phyloP scores from a whole-genome alignment of 805 yeast species.

The Saccharomycopsis synnaedendra region DNA sequence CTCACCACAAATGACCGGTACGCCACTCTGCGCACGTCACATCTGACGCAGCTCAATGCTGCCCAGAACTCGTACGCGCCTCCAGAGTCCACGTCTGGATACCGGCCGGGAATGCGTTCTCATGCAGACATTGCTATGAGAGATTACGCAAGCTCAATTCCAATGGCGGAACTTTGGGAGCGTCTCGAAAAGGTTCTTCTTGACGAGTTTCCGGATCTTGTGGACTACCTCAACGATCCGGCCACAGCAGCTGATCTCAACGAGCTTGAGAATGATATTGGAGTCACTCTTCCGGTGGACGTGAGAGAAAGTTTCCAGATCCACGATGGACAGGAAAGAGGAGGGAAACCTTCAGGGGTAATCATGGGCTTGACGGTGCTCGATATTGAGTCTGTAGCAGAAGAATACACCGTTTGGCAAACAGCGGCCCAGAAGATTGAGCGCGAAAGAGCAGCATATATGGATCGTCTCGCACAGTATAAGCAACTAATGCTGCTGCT shows the following conservation, averaged over 20 bases:
- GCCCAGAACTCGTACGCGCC: slow-evolving; percentile 8
- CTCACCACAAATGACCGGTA: slow-evolving; percentile 16
- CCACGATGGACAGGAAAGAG: slow-evolving; percentile 86
- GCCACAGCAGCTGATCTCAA: slow-evolving; percentile 73
- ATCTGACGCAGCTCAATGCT: slow-evolving; percentile 12
- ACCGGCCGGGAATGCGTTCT: slow-evolving; percentile 13
- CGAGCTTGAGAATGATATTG: slow-evolving; percentile 77
- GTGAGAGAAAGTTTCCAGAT: slow-evolving; percentile 68
- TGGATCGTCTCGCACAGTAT: slow-evolving; percentile 12
- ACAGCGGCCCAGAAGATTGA: slow-evolving; percentile 42
- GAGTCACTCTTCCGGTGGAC: slow-evolving; percentile 64
- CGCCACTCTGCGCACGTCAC: slow-evolving; percentile 13
- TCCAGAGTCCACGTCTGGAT: background rate
- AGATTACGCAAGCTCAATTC: slow-evolving; percentile 11
- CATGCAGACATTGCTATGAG: slow-evolving; percentile 12
- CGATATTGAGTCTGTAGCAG: slow-evolving; percentile 70
- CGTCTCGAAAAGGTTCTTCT: slow-evolving; percentile 20
- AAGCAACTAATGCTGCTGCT: slow-evolving; percentile 18
- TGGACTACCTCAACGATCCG: slow-evolving; percentile 64
- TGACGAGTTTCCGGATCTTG: slow-evolving; percentile 70
- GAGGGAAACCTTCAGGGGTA: slow-evolving; percentile 53
- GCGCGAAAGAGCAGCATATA: slow-evolving; percentile 17
- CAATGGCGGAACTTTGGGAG: slow-evolving; percentile 16
- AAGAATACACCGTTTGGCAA: slow-evolving; percentile 81
- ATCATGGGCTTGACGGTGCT: slow-evolving; percentile 72